Percentiles rank a stretch among this genome's conserved stretches.
Conservation (phyloP, 2,329 filamentous ascomycete species). For the Acarospora socialis region DNA sequence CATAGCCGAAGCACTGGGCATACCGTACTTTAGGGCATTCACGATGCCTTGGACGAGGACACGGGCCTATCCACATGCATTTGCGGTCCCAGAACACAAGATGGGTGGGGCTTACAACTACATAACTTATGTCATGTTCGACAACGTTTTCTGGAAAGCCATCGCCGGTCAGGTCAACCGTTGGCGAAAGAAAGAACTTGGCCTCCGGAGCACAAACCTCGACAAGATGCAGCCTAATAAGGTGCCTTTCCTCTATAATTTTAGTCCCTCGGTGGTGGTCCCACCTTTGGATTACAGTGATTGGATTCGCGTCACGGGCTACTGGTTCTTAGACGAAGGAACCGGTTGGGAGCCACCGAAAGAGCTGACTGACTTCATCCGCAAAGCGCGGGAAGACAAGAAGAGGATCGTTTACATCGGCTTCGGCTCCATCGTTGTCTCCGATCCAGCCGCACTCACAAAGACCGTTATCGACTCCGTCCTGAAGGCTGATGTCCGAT, state of each 20-base stretch:
- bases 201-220: slow-evolving; percentile 64
- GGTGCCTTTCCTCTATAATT: slow-evolving; percentile 97
- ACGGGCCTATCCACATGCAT: slow-evolving; percentile 88
- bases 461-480: slow-evolving; percentile 89
- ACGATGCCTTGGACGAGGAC: slow-evolving; percentile 99
- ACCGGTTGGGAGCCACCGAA: slow-evolving; percentile 56
- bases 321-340: slow-evolving; percentile 88
- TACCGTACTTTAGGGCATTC: slow-evolving; percentile 94
- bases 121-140: slow-evolving; percentile 90
- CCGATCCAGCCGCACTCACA: slow-evolving; percentile 76
- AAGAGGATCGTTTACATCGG: slow-evolving; percentile 96
- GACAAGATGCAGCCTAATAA: slow-evolving; percentile 93
- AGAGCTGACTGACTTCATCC: slow-evolving; percentile 68
- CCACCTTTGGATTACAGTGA: slow-evolving; percentile 91
- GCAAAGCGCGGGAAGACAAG: slow-evolving; percentile 60
- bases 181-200: slow-evolving; percentile 73
- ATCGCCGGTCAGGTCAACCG: slow-evolving; percentile 83
- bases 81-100: slow-evolving; percentile 82
- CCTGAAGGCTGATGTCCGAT: slow-evolving; percentile 78
- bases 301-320: slow-evolving; percentile 93
- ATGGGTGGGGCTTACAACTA: slow-evolving; percentile 94
- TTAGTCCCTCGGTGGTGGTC: slow-evolving; percentile 83
- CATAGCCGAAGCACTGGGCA: slow-evolving; percentile 80
- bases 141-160: slow-evolving; percentile 91
- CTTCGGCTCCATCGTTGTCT: slow-evolving; percentile 90